Evolutionary conservation across 768 basidiomycete species (phyloP).

Genomic region (Boletus insuetus): DNA sequence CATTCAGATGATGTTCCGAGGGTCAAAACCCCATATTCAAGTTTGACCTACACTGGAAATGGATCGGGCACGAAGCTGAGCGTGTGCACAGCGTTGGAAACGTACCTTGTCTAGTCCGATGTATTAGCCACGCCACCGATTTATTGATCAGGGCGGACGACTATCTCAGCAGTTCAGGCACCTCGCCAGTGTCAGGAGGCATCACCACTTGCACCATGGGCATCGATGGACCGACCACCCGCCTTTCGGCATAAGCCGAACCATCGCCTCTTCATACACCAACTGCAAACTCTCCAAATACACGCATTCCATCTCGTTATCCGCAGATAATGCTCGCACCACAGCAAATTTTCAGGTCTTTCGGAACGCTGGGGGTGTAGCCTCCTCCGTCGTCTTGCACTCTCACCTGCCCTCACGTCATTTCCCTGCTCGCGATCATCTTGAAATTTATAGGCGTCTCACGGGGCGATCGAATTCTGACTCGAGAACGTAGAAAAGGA

Average conservation of each 20-base stretch:
- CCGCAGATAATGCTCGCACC: conserved; percentile 2
- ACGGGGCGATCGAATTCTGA: background rate
- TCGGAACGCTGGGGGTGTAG: too few relatives aligned
- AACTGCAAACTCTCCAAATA: conserved; percentile 18
- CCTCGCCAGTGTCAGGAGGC: conserved; percentile 13
- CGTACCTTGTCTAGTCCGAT: too few relatives aligned
- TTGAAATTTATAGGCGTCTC: conserved; percentile 4
- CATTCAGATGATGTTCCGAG: too few relatives aligned
- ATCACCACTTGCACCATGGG: conserved; percentile 19
- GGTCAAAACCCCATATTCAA: too few relatives aligned
- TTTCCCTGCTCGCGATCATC: conserved; percentile 13
- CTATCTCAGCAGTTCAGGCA: conserved; percentile 2
- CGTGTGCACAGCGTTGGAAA: too few relatives aligned
- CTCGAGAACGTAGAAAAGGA: too few relatives aligned
- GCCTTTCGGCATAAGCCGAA: background rate
- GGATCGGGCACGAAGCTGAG: too few relatives aligned
- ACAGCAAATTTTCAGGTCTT: conserved; percentile 13
- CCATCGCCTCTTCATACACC: conserved; percentile 17
- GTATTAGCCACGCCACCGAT: too few relatives aligned
- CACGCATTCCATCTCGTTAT: background rate
- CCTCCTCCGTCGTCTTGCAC: conserved; percentile 16
- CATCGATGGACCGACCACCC: background rate
- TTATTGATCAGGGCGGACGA: too few relatives aligned
- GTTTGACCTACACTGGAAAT: too few relatives aligned
- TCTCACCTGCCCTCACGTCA: conserved; percentile 7